Evolutionary conservation across 2,329 filamentous ascomycete species (phyloP), one percentile per base, ranked within the genome.

Genomic region (Colletotrichum plurivorum): DNA sequence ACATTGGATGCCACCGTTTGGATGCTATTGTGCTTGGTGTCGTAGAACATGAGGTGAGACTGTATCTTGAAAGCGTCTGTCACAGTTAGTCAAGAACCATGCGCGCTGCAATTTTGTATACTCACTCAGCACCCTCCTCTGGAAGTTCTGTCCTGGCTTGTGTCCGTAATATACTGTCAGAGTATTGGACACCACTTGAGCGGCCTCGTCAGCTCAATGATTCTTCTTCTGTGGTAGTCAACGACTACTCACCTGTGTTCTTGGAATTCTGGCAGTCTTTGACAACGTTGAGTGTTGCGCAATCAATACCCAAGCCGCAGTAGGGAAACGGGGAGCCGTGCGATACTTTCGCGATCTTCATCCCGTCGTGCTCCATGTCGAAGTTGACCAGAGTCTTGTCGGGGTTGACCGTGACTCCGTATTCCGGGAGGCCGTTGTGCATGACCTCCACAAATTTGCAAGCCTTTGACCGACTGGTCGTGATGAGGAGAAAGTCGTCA

Each of bases 401-500:
- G 0, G 88, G 84, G 76, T 92, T 95, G 62, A 98, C 91, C 5
- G 84, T 79, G 4, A 98, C 91, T 4, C 96, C 96, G 76, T 97
- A 98, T 41, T 90, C 87, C 0, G 92, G 88, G 43, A 96, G 79
- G 2, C 95, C 95, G 1, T 81, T 79, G 74, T 97, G 92, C 95
- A 99, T 97, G 16, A 88, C 85, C 67, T 90, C 83, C 20, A 97
- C 84, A 76, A 99, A 98, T 1, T 81, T 83, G 67, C 84, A 84
- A 0, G 94, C 95, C 74, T 95, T 89, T 8, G 78, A 73, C 61
- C 81, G 83, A 56, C 93, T 86, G 0, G 90, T 90, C 0, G 93
- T 97, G 75, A 99, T 91, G 53, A 99, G 88, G 5, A 98, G 84
- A 74, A 98, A 99, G 75, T 99, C 96, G 74, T 99, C 96, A 49